Evolutionary conservation across 495 filamentous ascomycete genomes (phyloP).

Genomic region (Daldinia concentrica): DNA sequence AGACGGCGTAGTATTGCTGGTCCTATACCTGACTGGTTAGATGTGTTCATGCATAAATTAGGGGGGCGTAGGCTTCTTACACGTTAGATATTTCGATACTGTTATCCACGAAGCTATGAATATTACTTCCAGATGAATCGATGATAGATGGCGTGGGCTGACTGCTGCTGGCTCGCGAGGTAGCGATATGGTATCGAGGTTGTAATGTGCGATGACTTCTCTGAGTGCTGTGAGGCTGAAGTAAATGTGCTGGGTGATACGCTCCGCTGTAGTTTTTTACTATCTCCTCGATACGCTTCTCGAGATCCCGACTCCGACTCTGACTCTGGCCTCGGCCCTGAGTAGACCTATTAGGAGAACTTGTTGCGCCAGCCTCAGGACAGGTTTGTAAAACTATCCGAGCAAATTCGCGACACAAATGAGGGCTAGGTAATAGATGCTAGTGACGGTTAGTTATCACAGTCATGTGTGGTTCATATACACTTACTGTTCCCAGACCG

Average conservation of each 20-base stretch:
- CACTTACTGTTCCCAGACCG: conserved; percentile 21
- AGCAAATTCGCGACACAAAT: conserved; percentile 11
- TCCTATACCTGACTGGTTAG: conserved; percentile 7
- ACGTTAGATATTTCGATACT: conserved; percentile 1
- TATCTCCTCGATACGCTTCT: conserved; percentile 8
- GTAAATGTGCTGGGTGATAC: conserved; percentile 14
- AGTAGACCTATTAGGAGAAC: neutral
- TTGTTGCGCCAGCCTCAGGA: neutral
- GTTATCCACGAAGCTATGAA: conserved; percentile 4
- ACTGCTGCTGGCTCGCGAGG: conserved; percentile 11
- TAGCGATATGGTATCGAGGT: neutral
- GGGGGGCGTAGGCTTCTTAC: neutral
- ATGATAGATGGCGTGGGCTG: conserved; percentile 11
- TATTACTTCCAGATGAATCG: conserved; percentile 6
- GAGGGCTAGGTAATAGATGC: conserved; percentile 10
- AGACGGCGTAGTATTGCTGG: conserved; percentile 9
- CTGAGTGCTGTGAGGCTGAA: conserved; percentile 1
- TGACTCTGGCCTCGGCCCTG: neutral
- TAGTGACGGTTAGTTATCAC: neutral
- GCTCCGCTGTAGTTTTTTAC: conserved; percentile 2
- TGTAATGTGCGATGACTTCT: neutral
- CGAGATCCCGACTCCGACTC: neutral
- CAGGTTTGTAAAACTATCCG: conserved; percentile 9
- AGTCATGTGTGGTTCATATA: neutral
- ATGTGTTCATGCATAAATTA: neutral